Conservation (phyloP, 805 yeast species). For the Komagataella phaffii region DNA sequence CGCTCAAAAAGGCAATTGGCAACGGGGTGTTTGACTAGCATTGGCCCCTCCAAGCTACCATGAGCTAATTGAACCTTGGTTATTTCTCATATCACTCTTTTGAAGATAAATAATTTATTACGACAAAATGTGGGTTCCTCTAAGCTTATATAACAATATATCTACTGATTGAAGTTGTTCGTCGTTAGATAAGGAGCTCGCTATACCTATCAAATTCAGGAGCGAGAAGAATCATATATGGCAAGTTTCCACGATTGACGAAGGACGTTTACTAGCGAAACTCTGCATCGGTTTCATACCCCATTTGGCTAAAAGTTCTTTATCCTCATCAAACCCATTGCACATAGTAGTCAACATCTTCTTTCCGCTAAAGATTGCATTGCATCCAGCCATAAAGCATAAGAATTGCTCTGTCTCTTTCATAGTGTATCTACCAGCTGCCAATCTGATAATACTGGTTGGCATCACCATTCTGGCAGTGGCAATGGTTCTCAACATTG, state of each 20-base stretch:
- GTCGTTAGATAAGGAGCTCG: neutral
- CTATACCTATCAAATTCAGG: neutral
- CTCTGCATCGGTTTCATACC: constrained; percentile 48
- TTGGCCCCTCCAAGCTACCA: neutral
- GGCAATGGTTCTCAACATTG: constrained; percentile 55
- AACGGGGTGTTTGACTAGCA: neutral
- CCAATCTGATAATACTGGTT: constrained; percentile 50
- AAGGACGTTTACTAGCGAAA: constrained; percentile 10
- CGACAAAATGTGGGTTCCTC: neutral
- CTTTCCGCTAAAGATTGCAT: constrained; percentile 74
- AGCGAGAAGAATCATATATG: neutral
- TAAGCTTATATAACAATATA: neutral
- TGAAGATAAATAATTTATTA: neutral
- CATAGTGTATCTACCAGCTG: constrained; percentile 78
- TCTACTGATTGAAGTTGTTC: neutral
- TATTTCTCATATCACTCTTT: neutral
- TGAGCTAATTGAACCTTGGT: neutral
- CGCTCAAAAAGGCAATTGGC: neutral
- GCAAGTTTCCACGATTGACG: neutral
- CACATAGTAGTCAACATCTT: constrained; percentile 75
- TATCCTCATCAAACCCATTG: constrained; percentile 77
- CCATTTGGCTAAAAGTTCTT: constrained; percentile 53
- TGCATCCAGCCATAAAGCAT: constrained; percentile 68
- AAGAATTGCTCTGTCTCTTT: constrained; percentile 62
- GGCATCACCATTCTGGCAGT: constrained; percentile 74